These are phyloP conservation scores for Candida quercuum DNA, from an alignment of 805 yeast genomes.

Conservation along the genomic window DNA sequence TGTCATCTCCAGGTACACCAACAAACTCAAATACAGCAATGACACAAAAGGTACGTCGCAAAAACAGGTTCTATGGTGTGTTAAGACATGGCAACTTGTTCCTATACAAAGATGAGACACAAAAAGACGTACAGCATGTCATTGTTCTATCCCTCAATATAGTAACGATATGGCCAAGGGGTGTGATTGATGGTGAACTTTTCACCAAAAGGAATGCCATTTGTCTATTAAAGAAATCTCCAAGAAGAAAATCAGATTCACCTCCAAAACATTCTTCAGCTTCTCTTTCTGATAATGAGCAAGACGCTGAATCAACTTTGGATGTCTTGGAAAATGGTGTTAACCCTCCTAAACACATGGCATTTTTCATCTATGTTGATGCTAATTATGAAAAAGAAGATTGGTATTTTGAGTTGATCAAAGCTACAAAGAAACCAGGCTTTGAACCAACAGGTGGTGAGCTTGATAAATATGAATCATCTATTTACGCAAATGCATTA, in stretches of 20 bases:
- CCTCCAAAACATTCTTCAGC: conserved; percentile 31
- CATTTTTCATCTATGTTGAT: conserved; percentile 67
- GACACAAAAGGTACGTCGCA: conserved; percentile 37
- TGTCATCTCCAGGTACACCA: conserved; percentile 6
- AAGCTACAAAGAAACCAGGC: conserved; percentile 54
- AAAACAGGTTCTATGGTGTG: conserved; percentile 63
- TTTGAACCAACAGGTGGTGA: conserved; percentile 14
- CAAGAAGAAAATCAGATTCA: conserved; percentile 20
- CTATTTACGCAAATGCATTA: conserved; percentile 62
- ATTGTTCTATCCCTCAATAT: conserved; percentile 68
- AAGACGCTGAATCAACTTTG: conserved; percentile 13
- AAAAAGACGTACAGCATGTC: conserved; percentile 68
- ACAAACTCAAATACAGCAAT: conserved; percentile 10
- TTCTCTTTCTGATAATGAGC: conserved; percentile 9
- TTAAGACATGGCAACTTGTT: conserved; percentile 85
- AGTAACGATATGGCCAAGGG: conserved; percentile 83
- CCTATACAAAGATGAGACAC: conserved; percentile 67
- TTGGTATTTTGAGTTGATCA: conserved; percentile 82
- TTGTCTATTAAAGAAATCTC: conserved; percentile 52
- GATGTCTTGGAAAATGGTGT: conserved; percentile 19
- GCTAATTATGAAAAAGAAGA: conserved; percentile 84
- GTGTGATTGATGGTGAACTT: conserved; percentile 65
- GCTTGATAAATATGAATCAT: conserved; percentile 45
- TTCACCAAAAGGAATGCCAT: conserved; percentile 80
- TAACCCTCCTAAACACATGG: conserved; percentile 27